These are phyloP conservation scores for Elaeis guineensis DNA, from an alignment of 176 grass and related monocot genomes.

Conservation along the genomic window DNA sequence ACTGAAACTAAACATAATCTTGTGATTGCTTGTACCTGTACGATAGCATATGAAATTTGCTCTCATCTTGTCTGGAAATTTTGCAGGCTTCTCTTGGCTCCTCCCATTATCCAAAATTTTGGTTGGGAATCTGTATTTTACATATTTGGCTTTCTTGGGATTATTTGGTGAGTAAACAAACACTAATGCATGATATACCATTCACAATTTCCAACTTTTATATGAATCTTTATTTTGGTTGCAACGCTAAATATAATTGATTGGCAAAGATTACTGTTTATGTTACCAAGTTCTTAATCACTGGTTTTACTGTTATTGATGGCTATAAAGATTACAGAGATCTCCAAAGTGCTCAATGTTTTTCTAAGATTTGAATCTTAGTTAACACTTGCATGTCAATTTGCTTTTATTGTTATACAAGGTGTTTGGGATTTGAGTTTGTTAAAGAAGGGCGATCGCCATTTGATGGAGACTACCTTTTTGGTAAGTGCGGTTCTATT, in stretches of 20 bases:
- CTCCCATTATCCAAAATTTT: conserved; percentile 78
- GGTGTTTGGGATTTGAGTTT: conserved; percentile 89
- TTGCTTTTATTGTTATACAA: conserved; percentile 7
- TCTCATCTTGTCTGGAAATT: neutral
- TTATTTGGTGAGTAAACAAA: conserved; percentile 67
- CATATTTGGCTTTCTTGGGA: conserved; percentile 85
- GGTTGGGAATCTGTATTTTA: conserved; percentile 98
- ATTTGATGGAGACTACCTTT: conserved; percentile 26
- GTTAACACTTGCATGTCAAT: no score
- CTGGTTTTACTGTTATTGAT: no score
- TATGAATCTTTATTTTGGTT: neutral
- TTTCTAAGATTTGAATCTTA: no score
- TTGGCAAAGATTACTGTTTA: no score
- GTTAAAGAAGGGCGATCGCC: conserved; percentile 50
- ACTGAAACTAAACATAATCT: neutral
- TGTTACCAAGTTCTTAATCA: no score
- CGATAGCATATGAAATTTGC: no score
- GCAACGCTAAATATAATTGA: no score
- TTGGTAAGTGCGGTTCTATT: conserved; percentile 45
- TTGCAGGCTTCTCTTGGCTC: conserved; percentile 83
- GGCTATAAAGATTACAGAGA: no score
- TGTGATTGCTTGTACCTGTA: neutral
- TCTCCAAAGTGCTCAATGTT: no score
- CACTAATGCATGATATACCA: conserved; percentile 1
- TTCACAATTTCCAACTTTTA: neutral